Percentiles rank a stretch among this genome's conserved stretches.
These are phyloP conservation scores for Chlorella sp. DNA, from an alignment of 139 green algal species.

Conservation along the genomic window DNA sequence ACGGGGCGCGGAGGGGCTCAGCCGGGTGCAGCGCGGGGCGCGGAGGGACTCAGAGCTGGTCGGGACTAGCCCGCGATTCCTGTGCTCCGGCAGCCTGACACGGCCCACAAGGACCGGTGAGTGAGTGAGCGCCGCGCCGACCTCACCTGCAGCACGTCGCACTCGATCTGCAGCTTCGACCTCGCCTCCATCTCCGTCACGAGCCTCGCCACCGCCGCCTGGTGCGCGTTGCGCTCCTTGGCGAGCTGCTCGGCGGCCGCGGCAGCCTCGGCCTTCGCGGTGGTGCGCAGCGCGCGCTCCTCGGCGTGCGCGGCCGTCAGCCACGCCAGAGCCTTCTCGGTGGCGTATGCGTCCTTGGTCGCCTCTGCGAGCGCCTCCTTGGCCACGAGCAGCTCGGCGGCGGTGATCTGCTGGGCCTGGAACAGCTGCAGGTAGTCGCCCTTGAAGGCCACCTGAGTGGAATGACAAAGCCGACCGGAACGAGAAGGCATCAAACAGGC, in stretches of 20 bases:
- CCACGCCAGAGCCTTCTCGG: slow-evolving; percentile 38
- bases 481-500: too few species aligned
- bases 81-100: too few species aligned
- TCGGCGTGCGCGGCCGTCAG: slow-evolving; percentile 36
- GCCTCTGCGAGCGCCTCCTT: slow-evolving; percentile 44
- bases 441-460: slow-evolving; percentile 18
- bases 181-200: slow-evolving; percentile 36
- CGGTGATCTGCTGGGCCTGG: slow-evolving; percentile 30
- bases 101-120: too few species aligned
- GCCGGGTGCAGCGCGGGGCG: too few species aligned
- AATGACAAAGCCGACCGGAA: background rate
- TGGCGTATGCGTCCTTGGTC: slow-evolving; percentile 27
- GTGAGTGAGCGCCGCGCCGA: too few species aligned
- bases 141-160: slow-evolving; percentile 9
- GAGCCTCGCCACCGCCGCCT: slow-evolving; percentile 37
- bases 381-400: slow-evolving; percentile 41
- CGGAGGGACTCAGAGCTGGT: too few species aligned
- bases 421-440: slow-evolving; percentile 38
- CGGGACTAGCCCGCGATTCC: too few species aligned
- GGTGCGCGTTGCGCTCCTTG: slow-evolving; percentile 39
- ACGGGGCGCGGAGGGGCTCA: too few species aligned
- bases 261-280: background rate
- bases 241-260: slow-evolving; percentile 12
- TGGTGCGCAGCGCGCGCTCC: slow-evolving; percentile 22
- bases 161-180: slow-evolving; percentile 20